phyloP scores from a whole-genome alignment of 2,329 filamentous ascomycete genomes.

The Penicillium sp. region DNA sequence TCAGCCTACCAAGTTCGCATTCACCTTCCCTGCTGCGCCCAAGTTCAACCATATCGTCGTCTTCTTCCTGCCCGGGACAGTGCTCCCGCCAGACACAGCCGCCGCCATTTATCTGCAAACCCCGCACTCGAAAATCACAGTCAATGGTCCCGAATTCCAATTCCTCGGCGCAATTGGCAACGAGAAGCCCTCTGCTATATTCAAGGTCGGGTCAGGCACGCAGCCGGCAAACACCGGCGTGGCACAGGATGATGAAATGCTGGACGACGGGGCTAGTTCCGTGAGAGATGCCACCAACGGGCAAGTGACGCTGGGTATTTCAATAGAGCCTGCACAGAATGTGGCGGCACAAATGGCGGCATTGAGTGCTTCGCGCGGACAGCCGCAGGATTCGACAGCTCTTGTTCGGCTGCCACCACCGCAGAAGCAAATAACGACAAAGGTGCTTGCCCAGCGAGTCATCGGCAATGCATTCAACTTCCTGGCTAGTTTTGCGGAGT shows the following conservation, averaged over 20 bases:
- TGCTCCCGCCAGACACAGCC: constrained; percentile 70
- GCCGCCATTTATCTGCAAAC: constrained; percentile 86
- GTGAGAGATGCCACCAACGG: constrained; percentile 32
- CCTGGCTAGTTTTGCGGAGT: constrained; percentile 76
- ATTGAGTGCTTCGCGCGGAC: constrained; percentile 37
- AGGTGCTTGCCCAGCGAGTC: constrained; percentile 82
- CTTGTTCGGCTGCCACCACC: constrained; percentile 26
- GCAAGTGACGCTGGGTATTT: constrained; percentile 73
- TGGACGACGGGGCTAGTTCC: constrained; percentile 31
- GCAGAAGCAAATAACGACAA: constrained; percentile 56
- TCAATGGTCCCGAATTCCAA: constrained; percentile 58
- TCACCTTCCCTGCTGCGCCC: constrained; percentile 61
- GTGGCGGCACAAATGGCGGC: constrained; percentile 67
- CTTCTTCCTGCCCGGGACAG: constrained; percentile 76
- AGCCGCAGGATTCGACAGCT: constrained; percentile 21
- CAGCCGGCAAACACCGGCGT: constrained; percentile 25
- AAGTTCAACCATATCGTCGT: constrained; percentile 73
- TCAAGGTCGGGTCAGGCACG: constrained; percentile 59
- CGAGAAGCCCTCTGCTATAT: constrained; percentile 88
- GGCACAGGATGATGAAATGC: constrained; percentile 43
- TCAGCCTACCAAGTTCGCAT: constrained; percentile 60
- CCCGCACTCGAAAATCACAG: constrained; percentile 39
- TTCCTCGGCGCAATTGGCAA: constrained; percentile 86
- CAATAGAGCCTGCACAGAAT: constrained; percentile 69
- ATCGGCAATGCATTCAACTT: constrained; percentile 98